phyloP scores from a whole-genome alignment of 2,329 filamentous ascomycete species.

The Pseudocercospora musae region DNA sequence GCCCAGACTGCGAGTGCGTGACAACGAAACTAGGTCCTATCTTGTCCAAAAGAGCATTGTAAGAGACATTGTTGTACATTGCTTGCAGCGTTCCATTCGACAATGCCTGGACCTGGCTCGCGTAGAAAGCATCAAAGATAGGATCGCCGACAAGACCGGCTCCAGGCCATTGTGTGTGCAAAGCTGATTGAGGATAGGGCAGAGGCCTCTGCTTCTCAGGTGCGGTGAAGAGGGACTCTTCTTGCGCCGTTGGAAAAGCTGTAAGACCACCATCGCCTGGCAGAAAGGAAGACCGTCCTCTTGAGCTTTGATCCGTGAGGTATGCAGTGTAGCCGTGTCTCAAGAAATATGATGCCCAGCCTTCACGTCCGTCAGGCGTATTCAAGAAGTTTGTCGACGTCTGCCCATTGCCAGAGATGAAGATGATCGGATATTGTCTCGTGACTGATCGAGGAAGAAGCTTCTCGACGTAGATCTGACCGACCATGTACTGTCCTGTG shows the following conservation, averaged over 20 bases:
- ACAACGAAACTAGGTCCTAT: slow-evolving; percentile 47
- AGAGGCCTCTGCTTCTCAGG: slow-evolving; percentile 22
- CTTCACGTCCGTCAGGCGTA: slow-evolving; percentile 47
- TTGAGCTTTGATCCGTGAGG: slow-evolving; percentile 41
- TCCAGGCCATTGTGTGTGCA: slow-evolving; percentile 46
- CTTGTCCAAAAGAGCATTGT: slow-evolving; percentile 40
- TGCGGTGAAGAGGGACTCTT: slow-evolving; percentile 37
- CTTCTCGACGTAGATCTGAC: slow-evolving; percentile 55
- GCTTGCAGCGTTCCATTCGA: slow-evolving; percentile 35
- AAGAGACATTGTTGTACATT: slow-evolving; percentile 13
- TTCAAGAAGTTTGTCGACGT: slow-evolving; percentile 45
- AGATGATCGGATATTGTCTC: slow-evolving; percentile 37
- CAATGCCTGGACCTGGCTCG: slow-evolving; percentile 42
- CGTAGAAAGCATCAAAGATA: slow-evolving; percentile 50
- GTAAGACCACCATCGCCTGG: slow-evolving; percentile 18
- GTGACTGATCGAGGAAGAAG: slow-evolving; percentile 31
- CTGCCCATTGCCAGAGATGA: slow-evolving; percentile 45
- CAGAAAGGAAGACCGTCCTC: slow-evolving; percentile 32
- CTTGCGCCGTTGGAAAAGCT: slow-evolving; percentile 28
- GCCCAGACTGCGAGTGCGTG: slow-evolving; percentile 51
- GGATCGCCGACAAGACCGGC: slow-evolving; percentile 42
- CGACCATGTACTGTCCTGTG: slow-evolving; percentile 24
- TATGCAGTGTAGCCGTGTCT: slow-evolving; percentile 47
- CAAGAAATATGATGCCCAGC: slow-evolving; percentile 50
- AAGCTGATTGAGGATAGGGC: slow-evolving; percentile 40